Evolutionary conservation across 139 green algal species (phyloP), one percentile per base, ranked within the genome.

Genomic region (Volvox africanus): DNA sequence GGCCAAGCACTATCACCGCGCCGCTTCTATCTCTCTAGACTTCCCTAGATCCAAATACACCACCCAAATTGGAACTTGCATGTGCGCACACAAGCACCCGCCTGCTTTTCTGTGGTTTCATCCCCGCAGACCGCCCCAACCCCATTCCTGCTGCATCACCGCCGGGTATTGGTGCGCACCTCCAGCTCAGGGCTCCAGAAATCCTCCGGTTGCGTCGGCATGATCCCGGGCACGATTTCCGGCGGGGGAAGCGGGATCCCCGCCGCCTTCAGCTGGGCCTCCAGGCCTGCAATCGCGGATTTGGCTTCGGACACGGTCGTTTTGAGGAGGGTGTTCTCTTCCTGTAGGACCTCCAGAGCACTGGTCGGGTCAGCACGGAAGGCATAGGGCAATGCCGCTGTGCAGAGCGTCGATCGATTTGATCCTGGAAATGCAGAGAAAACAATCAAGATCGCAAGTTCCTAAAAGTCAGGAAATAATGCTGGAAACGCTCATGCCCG

Each of bases 291-390:
- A 18, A 93, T 93, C 28, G 88, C 81, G 28, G 24, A n/a, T 44
- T 81, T 88, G 0, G 89, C 85, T 14, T 94, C 92, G 2, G 36
- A 30, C 22, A 93, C 75, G 32, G 95, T 95, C 0, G 88, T 61
- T 75, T 96, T 96, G 26, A 98, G 93, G 36, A 97, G 89, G 82
- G 97, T 96, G 91, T 98, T 98, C 95, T 98, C 96, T 33, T 94
- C 80, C 37, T 92, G 82, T 37, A 98, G 86, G 35, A 96, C 80
- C 77, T 98, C 96, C 50, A 97, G 44, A 0, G 55, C 76, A 55
- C 33, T 90, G 28, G 30, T 30, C n/a, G 86, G 86, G 73, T 90
- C 86, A 16, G 73, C 73, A 32, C 20, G 55, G 68, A 81, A 32
- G 3, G 67, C 83, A 81, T 89, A 89, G 67, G 83, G 68, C 1